A percentile compares a stretch with the other conserved stretches of the same genome.
phyloP scores from a whole-genome alignment of 495 filamentous ascomycete genomes.

The Apodospora peruviana region DNA sequence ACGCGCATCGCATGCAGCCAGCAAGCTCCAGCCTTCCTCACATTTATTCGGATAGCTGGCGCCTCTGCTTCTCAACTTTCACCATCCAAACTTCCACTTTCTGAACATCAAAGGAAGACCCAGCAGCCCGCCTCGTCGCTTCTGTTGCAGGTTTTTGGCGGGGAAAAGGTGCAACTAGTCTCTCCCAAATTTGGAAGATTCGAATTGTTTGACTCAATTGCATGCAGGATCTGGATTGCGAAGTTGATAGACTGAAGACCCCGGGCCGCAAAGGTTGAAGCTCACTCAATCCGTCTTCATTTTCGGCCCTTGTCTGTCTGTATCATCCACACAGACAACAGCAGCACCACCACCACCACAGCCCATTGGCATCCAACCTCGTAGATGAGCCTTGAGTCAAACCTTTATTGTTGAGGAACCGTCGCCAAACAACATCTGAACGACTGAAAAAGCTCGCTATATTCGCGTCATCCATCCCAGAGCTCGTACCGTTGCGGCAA shows the following conservation, averaged over 20 bases:
- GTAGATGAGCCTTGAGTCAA: slow-evolving; percentile 12
- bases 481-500: background rate
- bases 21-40: too few relatives aligned
- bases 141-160: slow-evolving; percentile 5
- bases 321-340: background rate
- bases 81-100: slow-evolving; percentile 11
- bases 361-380: slow-evolving; percentile 1
- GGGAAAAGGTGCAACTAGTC: background rate
- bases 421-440: background rate
- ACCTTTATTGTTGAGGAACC: background rate
- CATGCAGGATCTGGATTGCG: slow-evolving; percentile 1
- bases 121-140: slow-evolving; percentile 9
- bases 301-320: background rate
- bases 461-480: background rate
- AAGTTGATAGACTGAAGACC: slow-evolving; percentile 11
- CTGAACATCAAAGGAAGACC: slow-evolving; percentile 13
- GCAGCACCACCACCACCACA: background rate
- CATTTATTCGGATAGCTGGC: too few relatives aligned
- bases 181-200: slow-evolving; percentile 1
- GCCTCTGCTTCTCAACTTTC: background rate
- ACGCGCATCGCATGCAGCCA: too few relatives aligned
- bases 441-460: background rate
- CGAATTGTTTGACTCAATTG: slow-evolving; percentile 2
- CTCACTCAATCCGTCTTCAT: background rate
- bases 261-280: slow-evolving; percentile 2